A percentile compares a stretch with the other conserved stretches of the same genome.
phyloP scores from a whole-genome alignment of 805 yeast genomes.

The Grigorovia jiainica region DNA sequence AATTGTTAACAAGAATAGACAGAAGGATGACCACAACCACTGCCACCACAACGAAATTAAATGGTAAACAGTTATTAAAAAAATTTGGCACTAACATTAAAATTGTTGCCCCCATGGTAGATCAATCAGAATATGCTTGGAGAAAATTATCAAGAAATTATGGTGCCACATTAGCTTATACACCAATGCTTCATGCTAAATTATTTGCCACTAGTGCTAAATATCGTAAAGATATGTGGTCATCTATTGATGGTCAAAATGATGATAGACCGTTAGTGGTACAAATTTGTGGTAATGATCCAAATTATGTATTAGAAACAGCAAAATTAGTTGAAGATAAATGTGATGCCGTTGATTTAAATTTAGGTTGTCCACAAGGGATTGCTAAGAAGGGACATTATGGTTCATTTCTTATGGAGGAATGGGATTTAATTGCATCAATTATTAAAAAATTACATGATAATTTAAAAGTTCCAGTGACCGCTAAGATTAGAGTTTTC shows the following conservation, averaged over 20 bases:
- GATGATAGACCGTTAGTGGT: constrained; percentile 81
- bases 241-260: constrained; percentile 62
- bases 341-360: constrained; percentile 94
- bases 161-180: constrained; percentile 90
- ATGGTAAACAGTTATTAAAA: constrained; percentile 64
- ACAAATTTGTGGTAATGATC: constrained; percentile 95
- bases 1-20: neutral
- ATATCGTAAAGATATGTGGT: constrained; percentile 70
- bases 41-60: constrained; percentile 9
- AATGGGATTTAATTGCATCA: constrained; percentile 74
- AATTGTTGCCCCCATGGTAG: constrained; percentile 98
- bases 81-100: constrained; percentile 66
- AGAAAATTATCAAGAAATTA: constrained; percentile 72
- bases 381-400: constrained; percentile 91
- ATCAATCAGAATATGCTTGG: constrained; percentile 95
- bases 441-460: constrained; percentile 67
- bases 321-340: constrained; percentile 70
- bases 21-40: neutral
- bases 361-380: constrained; percentile 97
- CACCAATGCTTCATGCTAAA: constrained; percentile 95
- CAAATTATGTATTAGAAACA: constrained; percentile 71
- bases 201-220: constrained; percentile 77
- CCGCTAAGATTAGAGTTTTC: constrained; percentile 89
- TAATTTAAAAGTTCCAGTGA: constrained; percentile 75
- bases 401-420: constrained; percentile 95